Evolutionary conservation across 768 basidiomycete species (phyloP), one percentile per base, ranked within the genome.

Genomic region (Suillus variegatus): DNA sequence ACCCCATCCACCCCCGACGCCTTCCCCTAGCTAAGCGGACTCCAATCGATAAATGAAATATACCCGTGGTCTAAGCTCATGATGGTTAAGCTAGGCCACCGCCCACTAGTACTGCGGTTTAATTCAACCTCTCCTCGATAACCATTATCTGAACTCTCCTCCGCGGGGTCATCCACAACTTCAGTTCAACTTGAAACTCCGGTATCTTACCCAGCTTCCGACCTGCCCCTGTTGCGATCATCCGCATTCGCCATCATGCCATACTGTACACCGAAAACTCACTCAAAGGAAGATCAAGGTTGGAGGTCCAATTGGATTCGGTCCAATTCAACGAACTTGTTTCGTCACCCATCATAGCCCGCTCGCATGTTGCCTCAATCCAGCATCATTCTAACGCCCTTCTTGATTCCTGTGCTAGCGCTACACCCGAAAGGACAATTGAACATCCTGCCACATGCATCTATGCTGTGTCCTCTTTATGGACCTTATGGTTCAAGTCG

Each of bases 371-470:
- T 43, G 1, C 1, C 58, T 43, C 3, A 13, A 60, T 60, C 8
- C 25, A 60, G 58, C 10, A 40, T 20, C 58, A 7, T 13, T 25
- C 6, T 25, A 60, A 32, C 58, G 58, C 58, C 58, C 58, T 60
- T 18, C 3, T 7, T 7, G 4, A 13, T 41, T 60, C 58, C 58
- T 60, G 58, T 60, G 58, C 40, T 25, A 60, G 58, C 58, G 40
- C 25, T 60, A 43, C 58, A 28, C 58, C 58, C 40, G 40, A 60
- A 58, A 43, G 58, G 58, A 43, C 40, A 60, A 20, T 60, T 40
- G 40, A 35, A 43, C 35, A 28, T 60, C 40, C 25, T 18, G 1
- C 40, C 58, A 28, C 57, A 28, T 28, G 40, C 25, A 20, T 2
- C 25, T 8, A 12, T 58, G 57, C 57, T 58, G 57, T 58, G 57